These are phyloP conservation scores for Scytalidium lignicola DNA, from an alignment of 2,329 filamentous ascomycete genomes.

Conservation along the genomic window DNA sequence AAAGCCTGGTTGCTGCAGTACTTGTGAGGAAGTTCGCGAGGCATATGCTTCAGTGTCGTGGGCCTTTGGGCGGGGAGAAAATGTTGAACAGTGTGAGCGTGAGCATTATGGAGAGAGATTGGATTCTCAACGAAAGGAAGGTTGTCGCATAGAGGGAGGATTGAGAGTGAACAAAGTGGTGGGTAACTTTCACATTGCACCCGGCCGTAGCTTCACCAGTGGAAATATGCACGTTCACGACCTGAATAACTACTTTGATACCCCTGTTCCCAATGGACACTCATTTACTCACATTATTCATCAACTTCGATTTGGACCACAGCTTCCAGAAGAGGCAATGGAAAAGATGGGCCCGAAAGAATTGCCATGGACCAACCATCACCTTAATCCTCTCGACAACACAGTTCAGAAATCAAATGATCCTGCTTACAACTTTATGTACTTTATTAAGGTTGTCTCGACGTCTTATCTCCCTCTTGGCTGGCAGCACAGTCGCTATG, in stretches of 20 bases:
- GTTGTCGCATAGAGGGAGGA: conserved; percentile 87
- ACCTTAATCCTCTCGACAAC: conserved; percentile 84
- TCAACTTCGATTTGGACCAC: conserved; percentile 85
- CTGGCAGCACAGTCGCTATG: conserved; percentile 56
- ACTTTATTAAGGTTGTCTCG: conserved; percentile 97
- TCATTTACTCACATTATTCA: conserved; percentile 89
- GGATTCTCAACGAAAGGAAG: conserved; percentile 82
- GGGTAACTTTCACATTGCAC: conserved; percentile 97
- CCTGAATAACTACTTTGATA: conserved; percentile 88
- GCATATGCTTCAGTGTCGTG: conserved; percentile 86
- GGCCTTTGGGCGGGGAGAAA: conserved; percentile 90
- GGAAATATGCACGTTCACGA: conserved; percentile 98
- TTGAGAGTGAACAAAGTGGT: conserved; percentile 97
- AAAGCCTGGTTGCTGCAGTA: conserved; percentile 93
- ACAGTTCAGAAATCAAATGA: conserved; percentile 73
- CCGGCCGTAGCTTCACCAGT: conserved; percentile 91
- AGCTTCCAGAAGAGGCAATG: conserved; percentile 69
- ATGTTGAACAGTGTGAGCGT: conserved; percentile 89
- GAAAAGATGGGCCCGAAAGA: conserved; percentile 53
- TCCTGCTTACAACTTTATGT: conserved; percentile 93
- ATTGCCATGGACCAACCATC: conserved; percentile 77
- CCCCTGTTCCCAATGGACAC: conserved; percentile 63
- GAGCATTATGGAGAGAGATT: conserved; percentile 91
- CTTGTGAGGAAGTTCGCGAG: conserved; percentile 92
- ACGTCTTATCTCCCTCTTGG: conserved; percentile 92